Base-by-base conservation (phyloP, 1,284 basidiomycete genomes). In the Schizophyllum commune region DNA sequence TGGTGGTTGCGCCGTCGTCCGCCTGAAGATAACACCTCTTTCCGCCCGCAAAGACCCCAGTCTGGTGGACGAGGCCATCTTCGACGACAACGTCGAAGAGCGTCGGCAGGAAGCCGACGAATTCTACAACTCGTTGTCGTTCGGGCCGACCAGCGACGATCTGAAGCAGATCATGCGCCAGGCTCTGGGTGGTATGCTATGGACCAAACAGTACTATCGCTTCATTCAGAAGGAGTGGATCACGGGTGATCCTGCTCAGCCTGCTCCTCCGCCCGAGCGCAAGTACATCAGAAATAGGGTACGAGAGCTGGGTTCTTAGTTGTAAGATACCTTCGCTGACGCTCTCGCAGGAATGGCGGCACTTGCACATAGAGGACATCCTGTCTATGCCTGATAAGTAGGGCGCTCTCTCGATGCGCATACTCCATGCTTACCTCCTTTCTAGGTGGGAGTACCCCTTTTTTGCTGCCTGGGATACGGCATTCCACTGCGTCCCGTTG, bases 311-410 rank as follows among this genome's bases (percentile, higher is more conserved):
- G 54, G 20, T 47, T 34, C 11, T 32, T 56, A 34, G 9, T 6
- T 21, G 11, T 19, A 55, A 21, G 57, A 59, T 65, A 60, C 60
- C 60, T 52, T 22, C 6, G 57, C 19, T 51, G 58, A 55, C 33
- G 21, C 56, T 54, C 22, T 53, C 34, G 47, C 66, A 92, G 88
- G 91, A 94, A 68, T 98, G 95, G 95, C 88, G 86, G 64, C 96
- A 99, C 75, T 81, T 99, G 77, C 88, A 98, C 73, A 89, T 96
- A 65, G 92, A 93, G 63, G 96, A 99, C 73, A 88, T 99, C 65
- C 82, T 99, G 55, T 97, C 95, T 8, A 98, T 99, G 96, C 96
- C 96, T 8, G 96, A 98, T 78, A 98, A 98, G 88, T 88, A 64
- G 52, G 80, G 74, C 7, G 19, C 56, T 51, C 34, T 58, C 7